Conservation (phyloP, 2,329 filamentous ascomycete genomes). For the Phialophora verrucosa region DNA sequence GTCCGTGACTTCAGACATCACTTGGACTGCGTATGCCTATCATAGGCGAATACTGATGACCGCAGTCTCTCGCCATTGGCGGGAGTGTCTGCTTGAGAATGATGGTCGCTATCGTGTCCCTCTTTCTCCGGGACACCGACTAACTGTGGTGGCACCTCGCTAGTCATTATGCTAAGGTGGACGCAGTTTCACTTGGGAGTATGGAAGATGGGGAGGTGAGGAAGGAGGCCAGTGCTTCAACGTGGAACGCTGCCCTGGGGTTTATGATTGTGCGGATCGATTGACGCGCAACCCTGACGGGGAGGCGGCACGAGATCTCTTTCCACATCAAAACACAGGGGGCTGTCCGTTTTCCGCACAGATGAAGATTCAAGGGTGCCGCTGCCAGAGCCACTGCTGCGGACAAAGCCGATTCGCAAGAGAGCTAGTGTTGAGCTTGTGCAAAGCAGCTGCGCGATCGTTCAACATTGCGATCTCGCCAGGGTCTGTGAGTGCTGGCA, state of each 20-base stretch:
- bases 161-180: not conserved
- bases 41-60: not conserved
- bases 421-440: too few relatives aligned
- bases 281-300: not conserved
- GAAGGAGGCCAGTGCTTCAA: not conserved
- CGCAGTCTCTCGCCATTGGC: constrained; percentile 11
- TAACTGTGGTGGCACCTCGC: not conserved
- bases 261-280: not conserved
- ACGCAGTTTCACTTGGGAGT: not conserved
- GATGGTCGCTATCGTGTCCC: not conserved
- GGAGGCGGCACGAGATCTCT: not conserved
- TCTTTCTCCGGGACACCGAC: not conserved
- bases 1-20: constrained; percentile 19
- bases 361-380: too few relatives aligned
- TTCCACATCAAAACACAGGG: constrained; percentile 1
- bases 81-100: not conserved
- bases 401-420: too few relatives aligned
- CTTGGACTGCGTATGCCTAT: constrained; percentile 16
- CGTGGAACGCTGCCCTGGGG: not conserved
- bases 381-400: too few relatives aligned
- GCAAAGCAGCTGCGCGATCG: too few relatives aligned
- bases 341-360: not conserved
- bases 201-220: not conserved
- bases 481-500: too few relatives aligned
- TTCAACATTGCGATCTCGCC: too few relatives aligned